These are phyloP conservation scores for Stephanocyclus meneghinianus DNA, from an alignment of 352 stramenopile species.

Conservation along the genomic window DNA sequence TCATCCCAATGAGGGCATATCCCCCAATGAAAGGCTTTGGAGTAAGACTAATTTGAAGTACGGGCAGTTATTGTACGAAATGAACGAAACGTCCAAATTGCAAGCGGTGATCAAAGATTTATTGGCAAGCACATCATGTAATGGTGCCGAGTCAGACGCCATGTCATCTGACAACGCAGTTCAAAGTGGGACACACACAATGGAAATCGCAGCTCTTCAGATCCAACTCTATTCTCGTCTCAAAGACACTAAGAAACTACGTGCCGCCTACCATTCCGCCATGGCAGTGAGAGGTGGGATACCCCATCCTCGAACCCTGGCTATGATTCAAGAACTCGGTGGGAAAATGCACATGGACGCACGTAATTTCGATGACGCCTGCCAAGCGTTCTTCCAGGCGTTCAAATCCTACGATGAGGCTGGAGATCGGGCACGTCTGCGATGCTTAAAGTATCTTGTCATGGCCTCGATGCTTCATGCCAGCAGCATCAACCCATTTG, in stretches of 20 bases:
- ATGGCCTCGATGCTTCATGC: constrained; percentile 93
- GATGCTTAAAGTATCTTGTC: constrained; percentile 93
- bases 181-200: constrained; percentile 53
- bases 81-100: constrained; percentile 80
- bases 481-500: constrained; percentile 93
- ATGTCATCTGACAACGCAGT: constrained; percentile 14
- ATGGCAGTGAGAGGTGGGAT: constrained; percentile 75
- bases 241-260: constrained; percentile 85
- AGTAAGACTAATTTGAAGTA: constrained; percentile 96
- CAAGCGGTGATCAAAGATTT: constrained; percentile 73
- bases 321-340: constrained; percentile 92
- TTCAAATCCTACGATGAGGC: constrained; percentile 96
- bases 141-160: not conserved
- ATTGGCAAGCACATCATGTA: constrained; percentile 23
- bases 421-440: constrained; percentile 88
- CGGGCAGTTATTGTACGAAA: constrained; percentile 89
- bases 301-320: constrained; percentile 87
- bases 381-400: constrained; percentile 91
- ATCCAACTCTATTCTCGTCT: constrained; percentile 78
- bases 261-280: constrained; percentile 72
- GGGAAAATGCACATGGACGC: constrained; percentile 94
- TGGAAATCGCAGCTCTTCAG: constrained; percentile 82
- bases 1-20: constrained; percentile 59
- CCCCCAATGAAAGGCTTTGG: constrained; percentile 87
- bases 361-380: constrained; percentile 90